Percentiles rank a stretch among this genome's conserved stretches.
Conservation (phyloP, 2,329 filamentous ascomycete genomes). For the Aspergillus piperis region DNA sequence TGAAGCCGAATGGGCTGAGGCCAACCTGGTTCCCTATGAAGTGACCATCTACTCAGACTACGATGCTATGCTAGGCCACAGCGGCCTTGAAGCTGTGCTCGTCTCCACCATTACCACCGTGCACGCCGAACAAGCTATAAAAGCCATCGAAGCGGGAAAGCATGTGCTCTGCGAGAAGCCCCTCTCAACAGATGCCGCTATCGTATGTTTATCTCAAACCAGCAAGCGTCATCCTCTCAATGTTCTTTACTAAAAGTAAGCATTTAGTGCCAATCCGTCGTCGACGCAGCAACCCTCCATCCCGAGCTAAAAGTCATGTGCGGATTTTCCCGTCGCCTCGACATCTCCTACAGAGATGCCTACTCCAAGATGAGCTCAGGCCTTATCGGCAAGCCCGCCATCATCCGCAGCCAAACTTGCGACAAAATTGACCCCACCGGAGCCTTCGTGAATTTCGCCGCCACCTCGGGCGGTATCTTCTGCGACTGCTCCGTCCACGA, state of each 20-base stretch:
- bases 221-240: too few relatives aligned
- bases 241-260: background rate
- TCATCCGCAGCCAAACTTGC: slow-evolving; percentile 67
- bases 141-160: slow-evolving; percentile 54
- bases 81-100: slow-evolving; percentile 55
- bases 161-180: slow-evolving; percentile 59
- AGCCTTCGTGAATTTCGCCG: slow-evolving; percentile 68
- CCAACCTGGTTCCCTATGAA: slow-evolving; percentile 51
- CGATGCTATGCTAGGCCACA: slow-evolving; percentile 56
- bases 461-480: slow-evolving; percentile 67
- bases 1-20: slow-evolving; percentile 51
- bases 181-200: slow-evolving; percentile 46
- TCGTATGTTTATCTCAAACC: background rate
- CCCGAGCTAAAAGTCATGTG: slow-evolving; percentile 68
- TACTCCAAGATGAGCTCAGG: slow-evolving; percentile 55
- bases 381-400: slow-evolving; percentile 59
- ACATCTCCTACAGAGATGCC: slow-evolving; percentile 64
- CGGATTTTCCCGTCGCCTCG: slow-evolving; percentile 67
- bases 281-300: slow-evolving; percentile 56
- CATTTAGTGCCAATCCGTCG: slow-evolving; percentile 59
- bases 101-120: slow-evolving; percentile 55
- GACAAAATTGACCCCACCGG: slow-evolving; percentile 65
- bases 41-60: slow-evolving; percentile 54
- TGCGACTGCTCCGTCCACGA: slow-evolving; percentile 72
- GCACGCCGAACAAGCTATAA: slow-evolving; percentile 58